Evolutionary conservation across 192 early-diverging fungal species (phyloP).

Genomic region (Spinellus fusiger): DNA sequence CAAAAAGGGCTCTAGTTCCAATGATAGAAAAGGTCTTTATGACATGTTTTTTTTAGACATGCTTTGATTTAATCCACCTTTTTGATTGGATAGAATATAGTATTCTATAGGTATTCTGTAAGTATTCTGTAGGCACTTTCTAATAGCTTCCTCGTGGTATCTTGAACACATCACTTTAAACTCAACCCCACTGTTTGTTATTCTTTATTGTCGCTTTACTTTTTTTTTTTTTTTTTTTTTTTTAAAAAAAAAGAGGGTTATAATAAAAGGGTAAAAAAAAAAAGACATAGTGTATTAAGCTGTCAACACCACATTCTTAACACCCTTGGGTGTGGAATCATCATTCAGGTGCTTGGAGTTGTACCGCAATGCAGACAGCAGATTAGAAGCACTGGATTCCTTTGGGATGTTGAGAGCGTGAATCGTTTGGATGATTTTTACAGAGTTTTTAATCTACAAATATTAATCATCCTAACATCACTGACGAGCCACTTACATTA

Average conservation of each 20-base stretch:
- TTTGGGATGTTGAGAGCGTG: conserved; percentile 26
- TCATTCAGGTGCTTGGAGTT: conserved; percentile 79
- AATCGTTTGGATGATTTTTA: conserved; percentile 33
- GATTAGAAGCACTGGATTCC: conserved; percentile 38
- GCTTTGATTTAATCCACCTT: too few species aligned
- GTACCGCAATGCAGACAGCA: conserved; percentile 71
- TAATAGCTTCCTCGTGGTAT: too few species aligned
- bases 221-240: not conserved
- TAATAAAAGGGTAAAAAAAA: not conserved
- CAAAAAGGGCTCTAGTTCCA: too few species aligned
- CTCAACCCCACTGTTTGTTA: too few species aligned
- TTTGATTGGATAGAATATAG: too few species aligned
- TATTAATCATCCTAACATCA: too few species aligned
- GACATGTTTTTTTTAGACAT: too few species aligned
- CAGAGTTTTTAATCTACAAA: conserved; percentile 29
- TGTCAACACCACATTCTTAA: conserved; percentile 46
- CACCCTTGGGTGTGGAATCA: conserved; percentile 65
- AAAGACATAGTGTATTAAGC: conserved; percentile 7
- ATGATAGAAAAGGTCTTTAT: too few species aligned
- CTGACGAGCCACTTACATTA: conserved; percentile 56
- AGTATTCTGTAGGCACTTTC: too few species aligned
- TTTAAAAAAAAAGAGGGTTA: not conserved
- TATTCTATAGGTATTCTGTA: too few species aligned
- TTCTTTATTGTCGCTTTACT: not conserved
- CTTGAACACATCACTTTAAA: too few species aligned